Conservation (phyloP, 345 rosid species). For the Physaria fendleri region DNA sequence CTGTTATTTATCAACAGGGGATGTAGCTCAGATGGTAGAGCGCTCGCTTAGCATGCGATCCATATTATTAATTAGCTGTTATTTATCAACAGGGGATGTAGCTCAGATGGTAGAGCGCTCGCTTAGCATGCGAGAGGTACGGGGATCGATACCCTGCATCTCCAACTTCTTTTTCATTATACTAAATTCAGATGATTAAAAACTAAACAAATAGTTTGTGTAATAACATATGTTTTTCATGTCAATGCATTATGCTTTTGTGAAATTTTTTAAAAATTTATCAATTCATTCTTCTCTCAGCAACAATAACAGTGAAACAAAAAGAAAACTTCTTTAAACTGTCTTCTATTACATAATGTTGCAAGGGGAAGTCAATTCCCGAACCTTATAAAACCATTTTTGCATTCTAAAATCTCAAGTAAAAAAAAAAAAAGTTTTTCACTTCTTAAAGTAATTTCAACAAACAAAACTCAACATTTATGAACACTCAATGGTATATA, state of each 20-base stretch:
- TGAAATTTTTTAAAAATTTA: too few relatives aligned
- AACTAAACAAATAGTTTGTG: too few relatives aligned
- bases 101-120: constrained; percentile 96
- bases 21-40: constrained; percentile 94
- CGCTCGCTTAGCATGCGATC: constrained; percentile 93
- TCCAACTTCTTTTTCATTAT: too few relatives aligned
- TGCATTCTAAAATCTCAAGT: not conserved
- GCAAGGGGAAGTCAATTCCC: constrained; percentile 82
- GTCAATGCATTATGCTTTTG: too few relatives aligned
- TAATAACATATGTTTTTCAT: too few relatives aligned
- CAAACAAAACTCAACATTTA: constrained; percentile 28
- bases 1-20: too few relatives aligned
- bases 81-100: too few relatives aligned
- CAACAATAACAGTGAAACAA: constrained; percentile 14
- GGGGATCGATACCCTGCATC: constrained; percentile 88
- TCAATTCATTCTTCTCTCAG: too few relatives aligned
- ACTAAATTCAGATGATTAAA: too few relatives aligned
- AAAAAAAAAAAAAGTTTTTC: constrained; percentile 18
- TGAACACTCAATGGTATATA: constrained; percentile 32
- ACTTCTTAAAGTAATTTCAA: constrained; percentile 26
- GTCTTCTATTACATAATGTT: not conserved
- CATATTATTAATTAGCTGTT: too few relatives aligned
- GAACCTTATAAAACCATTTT: constrained; percentile 59
- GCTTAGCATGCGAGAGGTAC: constrained; percentile 92
- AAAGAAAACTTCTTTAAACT: too few relatives aligned